phyloP scores from a whole-genome alignment of 495 filamentous ascomycete genomes.

The Bathelium albidoporum region DNA sequence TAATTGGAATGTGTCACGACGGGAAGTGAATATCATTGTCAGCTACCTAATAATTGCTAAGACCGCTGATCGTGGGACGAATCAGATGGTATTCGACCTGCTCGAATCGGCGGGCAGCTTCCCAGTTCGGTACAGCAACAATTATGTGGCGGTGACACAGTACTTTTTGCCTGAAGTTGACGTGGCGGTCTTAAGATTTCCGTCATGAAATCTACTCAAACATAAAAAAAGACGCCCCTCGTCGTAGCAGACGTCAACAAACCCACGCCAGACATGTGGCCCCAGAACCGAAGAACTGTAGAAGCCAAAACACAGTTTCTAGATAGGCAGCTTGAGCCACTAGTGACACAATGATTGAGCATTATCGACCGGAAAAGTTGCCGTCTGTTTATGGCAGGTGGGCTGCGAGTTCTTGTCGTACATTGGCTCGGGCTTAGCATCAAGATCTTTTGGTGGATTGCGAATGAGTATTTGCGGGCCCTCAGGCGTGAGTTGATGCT shows the following conservation, averaged over 20 bases:
- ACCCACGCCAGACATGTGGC: no score
- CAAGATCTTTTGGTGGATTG: not conserved
- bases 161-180: no score
- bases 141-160: no score
- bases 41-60: no score
- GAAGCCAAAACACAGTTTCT: not conserved
- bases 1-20: no score
- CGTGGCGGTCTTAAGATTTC: no score
- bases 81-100: no score
- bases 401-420: not conserved
- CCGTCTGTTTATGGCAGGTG: not conserved
- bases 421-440: not conserved
- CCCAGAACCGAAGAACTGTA: not conserved
- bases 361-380: not conserved
- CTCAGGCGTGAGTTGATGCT: conserved; percentile 28
- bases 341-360: not conserved
- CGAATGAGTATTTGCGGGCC: conserved; percentile 1
- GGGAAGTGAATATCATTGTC: not conserved
- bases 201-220: no score
- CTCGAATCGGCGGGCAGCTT: not conserved
- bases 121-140: no score
- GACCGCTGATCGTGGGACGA: no score
- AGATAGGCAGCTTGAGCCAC: not conserved
- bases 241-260: no score
- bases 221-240: no score